A percentile compares a stretch with the other conserved stretches of the same genome.
Conservation (phyloP, 768 basidiomycete genomes). For the Nidula microcarpa region DNA sequence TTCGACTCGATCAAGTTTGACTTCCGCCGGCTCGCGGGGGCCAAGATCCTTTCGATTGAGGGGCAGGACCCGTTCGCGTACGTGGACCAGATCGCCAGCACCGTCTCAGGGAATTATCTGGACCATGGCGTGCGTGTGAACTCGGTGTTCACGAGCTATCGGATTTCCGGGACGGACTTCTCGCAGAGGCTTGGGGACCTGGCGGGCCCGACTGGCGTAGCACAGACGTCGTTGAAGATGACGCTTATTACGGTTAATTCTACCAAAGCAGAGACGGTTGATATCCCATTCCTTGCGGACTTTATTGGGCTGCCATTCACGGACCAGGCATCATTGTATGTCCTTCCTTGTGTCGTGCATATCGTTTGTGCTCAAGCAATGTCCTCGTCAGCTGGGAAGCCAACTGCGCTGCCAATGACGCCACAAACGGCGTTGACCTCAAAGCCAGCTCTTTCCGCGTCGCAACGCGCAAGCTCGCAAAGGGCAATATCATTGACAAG, state of each 20-base stretch:
- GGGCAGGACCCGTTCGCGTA: constrained; percentile 52
- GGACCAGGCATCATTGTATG: constrained; percentile 49
- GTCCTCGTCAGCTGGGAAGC: constrained; percentile 43
- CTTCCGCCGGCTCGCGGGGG: constrained; percentile 60
- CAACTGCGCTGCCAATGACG: constrained; percentile 50
- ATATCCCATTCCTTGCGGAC: constrained; percentile 48
- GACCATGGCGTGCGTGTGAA: constrained; percentile 64
- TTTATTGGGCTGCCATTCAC: constrained; percentile 47
- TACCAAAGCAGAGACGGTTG: constrained; percentile 43
- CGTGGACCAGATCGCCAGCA: constrained; percentile 52
- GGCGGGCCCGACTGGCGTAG: constrained; percentile 50
- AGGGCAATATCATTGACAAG: constrained; percentile 39
- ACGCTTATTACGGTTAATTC: constrained; percentile 42
- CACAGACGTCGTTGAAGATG: constrained; percentile 43
- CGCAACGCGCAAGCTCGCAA: constrained; percentile 21
- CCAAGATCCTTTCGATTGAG: constrained; percentile 50
- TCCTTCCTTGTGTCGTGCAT: constrained; percentile 1
- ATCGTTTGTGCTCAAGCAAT: too few relatives aligned
- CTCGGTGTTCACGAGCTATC: constrained; percentile 58
- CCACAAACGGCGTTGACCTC: constrained; percentile 51
- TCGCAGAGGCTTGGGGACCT: constrained; percentile 58
- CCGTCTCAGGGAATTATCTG: constrained; percentile 60
- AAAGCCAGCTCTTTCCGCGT: constrained; percentile 10
- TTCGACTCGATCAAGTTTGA: constrained; percentile 49
- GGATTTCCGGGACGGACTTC: constrained; percentile 39